Percentiles rank a stretch among this genome's conserved stretches.
Conservation (phyloP, 169 alveolate species). For the Plasmodium inui region DNA sequence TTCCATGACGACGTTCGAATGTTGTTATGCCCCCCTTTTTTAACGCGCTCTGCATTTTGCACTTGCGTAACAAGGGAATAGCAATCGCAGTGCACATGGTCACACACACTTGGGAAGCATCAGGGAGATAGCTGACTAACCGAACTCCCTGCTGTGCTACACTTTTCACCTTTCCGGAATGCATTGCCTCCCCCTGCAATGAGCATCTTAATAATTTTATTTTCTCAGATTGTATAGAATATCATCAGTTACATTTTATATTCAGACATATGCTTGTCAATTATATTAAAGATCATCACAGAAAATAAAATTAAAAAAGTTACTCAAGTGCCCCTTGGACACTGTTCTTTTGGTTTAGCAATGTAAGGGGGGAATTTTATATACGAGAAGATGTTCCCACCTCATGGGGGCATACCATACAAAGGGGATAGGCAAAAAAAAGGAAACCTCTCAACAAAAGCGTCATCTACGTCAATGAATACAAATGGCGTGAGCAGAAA, state of each 20-base stretch:
- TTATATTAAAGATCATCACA: conserved; percentile 33
- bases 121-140: neutral
- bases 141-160: neutral
- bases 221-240: conserved; percentile 66
- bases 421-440: neutral
- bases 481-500: neutral
- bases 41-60: neutral
- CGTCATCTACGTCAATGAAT: neutral
- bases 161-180: neutral
- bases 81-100: neutral
- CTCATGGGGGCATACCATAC: neutral
- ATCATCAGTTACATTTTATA: conserved; percentile 33
- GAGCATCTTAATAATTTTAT: conserved; percentile 35
- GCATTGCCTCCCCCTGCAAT: neutral
- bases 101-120: neutral
- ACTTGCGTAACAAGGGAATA: neutral
- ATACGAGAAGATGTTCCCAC: neutral
- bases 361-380: neutral
- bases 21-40: neutral
- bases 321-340: neutral
- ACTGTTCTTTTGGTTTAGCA: neutral
- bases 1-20: neutral
- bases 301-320: conserved; percentile 40
- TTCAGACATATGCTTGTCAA: conserved; percentile 79
- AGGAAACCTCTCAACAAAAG: neutral